Conservation (phyloP, 2,329 filamentous ascomycete genomes). For the Coleophoma crateriformis region DNA sequence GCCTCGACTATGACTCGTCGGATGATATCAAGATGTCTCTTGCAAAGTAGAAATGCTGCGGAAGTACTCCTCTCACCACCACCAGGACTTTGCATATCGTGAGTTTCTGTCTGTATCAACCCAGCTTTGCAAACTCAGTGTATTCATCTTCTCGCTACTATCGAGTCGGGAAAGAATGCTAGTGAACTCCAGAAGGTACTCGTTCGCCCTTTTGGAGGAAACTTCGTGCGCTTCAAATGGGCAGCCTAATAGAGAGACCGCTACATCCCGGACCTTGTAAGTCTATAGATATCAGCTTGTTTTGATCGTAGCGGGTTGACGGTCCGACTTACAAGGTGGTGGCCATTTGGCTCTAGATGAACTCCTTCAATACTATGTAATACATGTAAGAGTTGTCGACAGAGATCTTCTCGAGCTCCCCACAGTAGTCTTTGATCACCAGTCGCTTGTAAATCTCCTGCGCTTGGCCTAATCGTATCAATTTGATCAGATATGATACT, state of each 20-base stretch:
- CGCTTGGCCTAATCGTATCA: constrained; percentile 17
- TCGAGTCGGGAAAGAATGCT: constrained; percentile 23
- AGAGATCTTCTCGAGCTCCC: constrained; percentile 30
- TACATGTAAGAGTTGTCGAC: constrained; percentile 29
- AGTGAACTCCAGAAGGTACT: constrained; percentile 26
- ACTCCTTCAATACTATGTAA: constrained; percentile 26
- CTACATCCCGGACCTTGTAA: constrained; percentile 31
- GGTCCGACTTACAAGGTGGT: constrained; percentile 22
- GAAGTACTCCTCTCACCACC: neutral
- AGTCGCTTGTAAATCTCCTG: constrained; percentile 9
- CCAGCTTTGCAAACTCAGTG: constrained; percentile 25
- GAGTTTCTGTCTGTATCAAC: constrained; percentile 17
- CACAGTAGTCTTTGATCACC: constrained; percentile 9
- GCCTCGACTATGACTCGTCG: no score
- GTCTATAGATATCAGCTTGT: constrained; percentile 4
- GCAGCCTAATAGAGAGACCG: constrained; percentile 27
- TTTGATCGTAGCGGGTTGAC: neutral
- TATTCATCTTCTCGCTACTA: constrained; percentile 27
- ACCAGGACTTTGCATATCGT: neutral
- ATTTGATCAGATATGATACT: constrained; percentile 29
- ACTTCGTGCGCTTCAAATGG: constrained; percentile 24
- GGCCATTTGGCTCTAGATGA: constrained; percentile 28
- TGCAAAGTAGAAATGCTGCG: no score
- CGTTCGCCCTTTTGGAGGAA: constrained; percentile 18
- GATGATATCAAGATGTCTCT: no score